These are phyloP conservation scores for Chlorella sorokiniana DNA, from an alignment of 139 green algal species.

Conservation along the genomic window DNA sequence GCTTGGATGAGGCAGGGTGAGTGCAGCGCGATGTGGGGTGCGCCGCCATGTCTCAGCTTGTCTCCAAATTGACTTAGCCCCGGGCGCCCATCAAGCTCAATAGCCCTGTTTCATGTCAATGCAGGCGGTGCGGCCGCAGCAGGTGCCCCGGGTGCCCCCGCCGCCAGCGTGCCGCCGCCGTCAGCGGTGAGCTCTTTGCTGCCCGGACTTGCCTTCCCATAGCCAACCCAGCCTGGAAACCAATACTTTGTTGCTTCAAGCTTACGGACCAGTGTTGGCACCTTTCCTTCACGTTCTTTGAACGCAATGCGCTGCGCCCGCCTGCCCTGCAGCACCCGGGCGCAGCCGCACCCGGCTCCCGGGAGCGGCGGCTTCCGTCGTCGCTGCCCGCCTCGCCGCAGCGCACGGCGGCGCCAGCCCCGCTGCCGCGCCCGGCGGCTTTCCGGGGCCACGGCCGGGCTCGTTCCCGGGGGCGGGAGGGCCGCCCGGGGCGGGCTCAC, in stretches of 20 bases:
- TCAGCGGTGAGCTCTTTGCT: slow-evolving; percentile 1
- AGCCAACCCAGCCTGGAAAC: too few species aligned
- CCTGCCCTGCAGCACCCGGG: background rate
- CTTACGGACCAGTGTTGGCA: background rate
- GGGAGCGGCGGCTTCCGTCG: background rate
- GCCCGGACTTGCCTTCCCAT: too few species aligned
- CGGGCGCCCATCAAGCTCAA: background rate
- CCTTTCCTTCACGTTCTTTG: background rate
- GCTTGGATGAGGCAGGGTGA: slow-evolving; percentile 41
- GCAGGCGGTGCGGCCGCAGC: background rate
- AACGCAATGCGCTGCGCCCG: background rate
- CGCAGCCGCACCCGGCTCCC: slow-evolving; percentile 2
- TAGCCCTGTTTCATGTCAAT: background rate
- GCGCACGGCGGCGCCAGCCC: background rate
- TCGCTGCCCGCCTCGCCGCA: background rate
- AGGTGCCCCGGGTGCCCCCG: slow-evolving; percentile 10
- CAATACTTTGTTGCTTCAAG: too few species aligned
- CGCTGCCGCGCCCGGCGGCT: background rate
- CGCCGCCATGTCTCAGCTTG: background rate
- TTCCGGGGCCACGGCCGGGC: background rate
- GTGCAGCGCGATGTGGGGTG: background rate
- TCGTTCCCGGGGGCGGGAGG: background rate
- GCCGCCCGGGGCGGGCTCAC: background rate
- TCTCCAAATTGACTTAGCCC: background rate
- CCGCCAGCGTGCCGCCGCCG: background rate